Percentiles rank a stretch among this genome's conserved stretches.
phyloP scores from a whole-genome alignment of 805 yeast species.

The Metschnikowia proteae region DNA sequence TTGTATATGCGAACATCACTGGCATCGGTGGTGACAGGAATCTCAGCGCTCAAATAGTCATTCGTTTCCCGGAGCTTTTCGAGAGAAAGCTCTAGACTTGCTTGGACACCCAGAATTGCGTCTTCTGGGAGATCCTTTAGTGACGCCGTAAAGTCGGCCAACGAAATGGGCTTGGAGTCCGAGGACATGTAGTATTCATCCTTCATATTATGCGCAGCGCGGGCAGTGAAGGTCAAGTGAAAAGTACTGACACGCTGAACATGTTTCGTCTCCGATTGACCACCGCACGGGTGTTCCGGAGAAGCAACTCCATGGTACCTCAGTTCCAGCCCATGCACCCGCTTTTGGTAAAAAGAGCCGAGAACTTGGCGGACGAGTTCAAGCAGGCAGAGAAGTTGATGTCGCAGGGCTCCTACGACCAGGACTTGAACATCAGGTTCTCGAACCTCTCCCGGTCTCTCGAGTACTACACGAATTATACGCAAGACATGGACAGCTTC shows the following conservation, averaged over 20 bases:
- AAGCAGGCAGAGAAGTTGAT: conserved; percentile 26
- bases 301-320: conserved; percentile 7
- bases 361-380: conserved; percentile 28
- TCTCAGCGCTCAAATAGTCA: conserved; percentile 40
- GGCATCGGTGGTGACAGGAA: conserved; percentile 25
- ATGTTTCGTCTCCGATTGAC: conserved; percentile 5
- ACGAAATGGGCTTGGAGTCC: conserved; percentile 22
- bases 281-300: conserved; percentile 1
- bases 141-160: conserved; percentile 46
- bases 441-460: conserved; percentile 30
- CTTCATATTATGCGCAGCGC: conserved; percentile 2
- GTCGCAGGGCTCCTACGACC: conserved; percentile 31
- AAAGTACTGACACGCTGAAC: neutral
- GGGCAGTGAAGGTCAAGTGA: neutral
- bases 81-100: conserved; percentile 26
- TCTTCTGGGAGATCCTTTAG: conserved; percentile 51
- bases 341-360: conserved; percentile 35
- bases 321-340: conserved; percentile 33
- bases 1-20: conserved; percentile 49
- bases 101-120: conserved; percentile 17
- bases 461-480: conserved; percentile 30
- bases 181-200: conserved; percentile 19
- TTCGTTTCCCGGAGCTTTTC: conserved; percentile 49
- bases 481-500: conserved; percentile 24
- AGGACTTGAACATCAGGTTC: conserved; percentile 30